Conservation (phyloP, 208 protist genomes). For the Crithidia expoeki region DNA sequence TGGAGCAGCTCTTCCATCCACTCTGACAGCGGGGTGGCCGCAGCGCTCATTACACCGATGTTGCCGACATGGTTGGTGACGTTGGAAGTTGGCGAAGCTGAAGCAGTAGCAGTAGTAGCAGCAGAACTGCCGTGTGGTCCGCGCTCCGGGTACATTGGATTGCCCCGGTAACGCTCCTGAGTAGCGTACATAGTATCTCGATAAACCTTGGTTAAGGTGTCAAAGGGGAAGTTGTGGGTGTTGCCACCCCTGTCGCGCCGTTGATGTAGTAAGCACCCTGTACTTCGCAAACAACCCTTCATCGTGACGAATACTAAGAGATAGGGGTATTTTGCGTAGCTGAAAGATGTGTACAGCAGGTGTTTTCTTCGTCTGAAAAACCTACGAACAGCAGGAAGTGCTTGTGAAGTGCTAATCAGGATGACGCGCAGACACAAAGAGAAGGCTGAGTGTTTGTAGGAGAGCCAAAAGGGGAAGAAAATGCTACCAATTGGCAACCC, state of each 20-base stretch:
- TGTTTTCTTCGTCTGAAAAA: no score
- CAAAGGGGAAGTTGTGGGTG: constrained; percentile 65
- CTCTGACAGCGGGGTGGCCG: constrained; percentile 23
- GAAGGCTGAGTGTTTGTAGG: no score
- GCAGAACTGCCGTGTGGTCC: neutral
- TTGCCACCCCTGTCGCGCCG: constrained; percentile 56
- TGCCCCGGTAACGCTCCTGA: constrained; percentile 35
- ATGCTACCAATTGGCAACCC: no score
- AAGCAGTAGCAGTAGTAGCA: neutral
- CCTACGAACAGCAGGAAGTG: no score
- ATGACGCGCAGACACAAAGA: no score
- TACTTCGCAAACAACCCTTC: constrained; percentile 18
- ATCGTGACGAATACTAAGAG: no score
- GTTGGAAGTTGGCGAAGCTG: constrained; percentile 11
- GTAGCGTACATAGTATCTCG: constrained; percentile 61
- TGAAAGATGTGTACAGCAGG: constrained; percentile 5
- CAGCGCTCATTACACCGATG: constrained; percentile 57
- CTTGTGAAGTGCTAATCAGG: no score
- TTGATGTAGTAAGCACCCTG: constrained; percentile 38
- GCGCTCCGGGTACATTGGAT: constrained; percentile 46
- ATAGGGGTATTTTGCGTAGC: no score
- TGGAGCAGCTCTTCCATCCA: constrained; percentile 25
- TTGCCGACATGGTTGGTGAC: constrained; percentile 65
- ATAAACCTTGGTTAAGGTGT: constrained; percentile 77
- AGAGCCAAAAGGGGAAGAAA: no score